Evolutionary conservation across 495 filamentous ascomycete species (phyloP).

Genomic region (Podospora australis): DNA sequence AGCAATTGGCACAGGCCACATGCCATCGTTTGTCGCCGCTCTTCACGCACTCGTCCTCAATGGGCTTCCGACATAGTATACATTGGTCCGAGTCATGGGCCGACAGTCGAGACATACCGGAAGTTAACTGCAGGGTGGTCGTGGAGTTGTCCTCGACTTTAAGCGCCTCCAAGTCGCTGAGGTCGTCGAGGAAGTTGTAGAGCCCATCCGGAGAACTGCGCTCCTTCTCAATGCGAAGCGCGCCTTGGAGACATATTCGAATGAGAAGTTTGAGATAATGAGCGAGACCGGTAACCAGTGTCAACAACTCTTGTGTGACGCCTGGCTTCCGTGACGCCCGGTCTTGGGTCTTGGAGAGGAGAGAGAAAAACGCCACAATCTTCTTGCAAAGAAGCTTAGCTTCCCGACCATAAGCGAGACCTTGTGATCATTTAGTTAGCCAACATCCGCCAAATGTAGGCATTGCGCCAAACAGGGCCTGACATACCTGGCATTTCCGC

Average conservation of each 20-base stretch:
- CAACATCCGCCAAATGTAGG: not conserved
- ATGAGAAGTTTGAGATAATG: slow-evolving; percentile 99
- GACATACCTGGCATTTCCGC: slow-evolving; percentile 68
- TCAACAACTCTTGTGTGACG: slow-evolving; percentile 93
- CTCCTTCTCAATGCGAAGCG: slow-evolving; percentile 85
- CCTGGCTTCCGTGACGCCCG: slow-evolving; percentile 80
- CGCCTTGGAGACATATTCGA: slow-evolving; percentile 89
- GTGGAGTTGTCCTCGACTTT: slow-evolving; percentile 55
- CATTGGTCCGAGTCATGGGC: slow-evolving; percentile 79
- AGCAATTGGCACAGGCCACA: slow-evolving; percentile 68
- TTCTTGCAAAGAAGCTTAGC: slow-evolving; percentile 98
- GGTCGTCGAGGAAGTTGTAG: slow-evolving; percentile 70
- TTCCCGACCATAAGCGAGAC: slow-evolving; percentile 85
- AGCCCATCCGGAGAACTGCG: slow-evolving; percentile 66
- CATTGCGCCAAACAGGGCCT: not conserved
- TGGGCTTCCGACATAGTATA: slow-evolving; percentile 68
- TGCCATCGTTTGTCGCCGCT: slow-evolving; percentile 75
- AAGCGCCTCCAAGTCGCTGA: slow-evolving; percentile 65
- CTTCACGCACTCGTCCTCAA: slow-evolving; percentile 86
- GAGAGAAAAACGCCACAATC: slow-evolving; percentile 93
- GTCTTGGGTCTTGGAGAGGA: slow-evolving; percentile 90
- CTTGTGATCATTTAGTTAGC: slow-evolving; percentile 35
- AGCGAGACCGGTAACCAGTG: slow-evolving; percentile 90
- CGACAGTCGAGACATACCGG: slow-evolving; percentile 66
- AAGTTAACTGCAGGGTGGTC: slow-evolving; percentile 62